Base-by-base conservation (phyloP, 1,139 yeast genomes). In the Pichia norvegensis region DNA sequence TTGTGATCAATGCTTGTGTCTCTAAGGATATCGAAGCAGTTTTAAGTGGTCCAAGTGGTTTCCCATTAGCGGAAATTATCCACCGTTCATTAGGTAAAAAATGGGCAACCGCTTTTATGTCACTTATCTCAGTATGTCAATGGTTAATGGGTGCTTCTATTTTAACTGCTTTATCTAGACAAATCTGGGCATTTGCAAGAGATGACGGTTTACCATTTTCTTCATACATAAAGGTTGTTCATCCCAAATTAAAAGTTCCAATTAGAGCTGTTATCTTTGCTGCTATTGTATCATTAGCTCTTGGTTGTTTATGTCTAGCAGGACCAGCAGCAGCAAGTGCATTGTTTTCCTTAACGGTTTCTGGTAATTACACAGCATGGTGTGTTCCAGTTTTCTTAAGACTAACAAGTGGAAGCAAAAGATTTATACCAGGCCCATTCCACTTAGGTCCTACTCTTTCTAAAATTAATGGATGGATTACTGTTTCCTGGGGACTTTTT, bases 21-120 rank as follows among this genome's bases (percentile, higher is more conserved):
- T 70, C 69, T 47, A 72, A 74, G 13, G 80, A 80, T 57, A 60
- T 78, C 21, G 60, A 56, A 11, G 60, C 69, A 4, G 68, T 79
- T 38, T 57, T 78, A 46, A 59, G 52, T n/a, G 61, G 78, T 6
- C 62, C 65, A 8, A 72, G 70, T 46, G 81, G 80, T 17, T 72
- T 72, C 47, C 79, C 79, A 31, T 68, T 79, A 65, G 87, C 92
- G 11, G 87, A 81, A 62, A 72, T 83, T 46, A 70, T 81, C 48
- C 74, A 67, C 57, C 79, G 83, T 57, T 74, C 81, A 0, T 67
- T 83, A 52, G 92, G 92, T 21, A 78, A 77, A 59, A 68, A 70
- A 43, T 82, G 88, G 86, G 81, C 88, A 4, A 71, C 76, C 55
- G 81, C 79, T 0, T 78, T 82, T 50, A 79, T 79, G 81, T 58